phyloP scores from a whole-genome alignment of 192 early-diverging fungal genomes.

The Coemansia sp. region DNA sequence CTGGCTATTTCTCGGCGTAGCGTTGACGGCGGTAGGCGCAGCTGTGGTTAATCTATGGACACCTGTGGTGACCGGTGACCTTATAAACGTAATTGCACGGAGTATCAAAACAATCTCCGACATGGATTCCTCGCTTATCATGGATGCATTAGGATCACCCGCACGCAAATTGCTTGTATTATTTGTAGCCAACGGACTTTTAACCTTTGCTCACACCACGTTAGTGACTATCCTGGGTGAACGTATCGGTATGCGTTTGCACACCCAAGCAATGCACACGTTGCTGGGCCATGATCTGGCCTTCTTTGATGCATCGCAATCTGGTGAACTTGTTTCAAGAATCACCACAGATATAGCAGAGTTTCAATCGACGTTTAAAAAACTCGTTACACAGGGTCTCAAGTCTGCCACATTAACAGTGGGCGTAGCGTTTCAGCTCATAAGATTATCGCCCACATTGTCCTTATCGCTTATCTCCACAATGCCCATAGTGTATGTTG shows the following conservation, averaged over 20 bases:
- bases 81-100: constrained; percentile 59
- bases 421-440: constrained; percentile 58
- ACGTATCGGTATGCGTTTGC: constrained; percentile 58
- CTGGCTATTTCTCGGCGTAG: constrained; percentile 55
- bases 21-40: constrained; percentile 59
- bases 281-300: constrained; percentile 63
- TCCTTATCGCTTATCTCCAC: constrained; percentile 56
- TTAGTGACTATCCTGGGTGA: constrained; percentile 64
- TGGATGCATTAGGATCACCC: constrained; percentile 44
- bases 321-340: constrained; percentile 58
- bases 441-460: constrained; percentile 57
- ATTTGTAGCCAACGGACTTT: constrained; percentile 57
- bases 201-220: constrained; percentile 65
- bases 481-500: constrained; percentile 56
- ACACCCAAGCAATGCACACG: constrained; percentile 50
- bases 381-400: constrained; percentile 62
- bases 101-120: constrained; percentile 21
- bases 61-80: constrained; percentile 59
- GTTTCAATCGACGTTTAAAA: constrained; percentile 64
- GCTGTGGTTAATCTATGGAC: constrained; percentile 59
- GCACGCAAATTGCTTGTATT: constrained; percentile 59
- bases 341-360: constrained; percentile 60
- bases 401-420: constrained; percentile 56
- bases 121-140: constrained; percentile 15
- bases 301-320: constrained; percentile 61